Conservation (phyloP, 257 asterid species). For the Vinca minor region DNA sequence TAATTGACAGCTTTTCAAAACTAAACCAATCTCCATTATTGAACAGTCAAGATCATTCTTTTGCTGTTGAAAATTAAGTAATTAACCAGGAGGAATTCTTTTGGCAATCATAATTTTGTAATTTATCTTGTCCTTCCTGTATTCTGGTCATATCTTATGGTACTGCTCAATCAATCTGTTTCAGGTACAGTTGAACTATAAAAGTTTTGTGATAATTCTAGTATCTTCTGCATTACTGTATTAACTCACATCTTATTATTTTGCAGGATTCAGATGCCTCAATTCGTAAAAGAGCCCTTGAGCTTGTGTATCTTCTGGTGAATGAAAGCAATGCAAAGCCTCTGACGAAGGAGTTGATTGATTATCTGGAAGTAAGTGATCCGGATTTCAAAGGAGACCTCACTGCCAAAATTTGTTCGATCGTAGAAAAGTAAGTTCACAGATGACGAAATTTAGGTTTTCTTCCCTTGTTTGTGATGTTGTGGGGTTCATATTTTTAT, state of each 20-base stretch:
- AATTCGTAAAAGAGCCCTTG: slow-evolving; percentile 93
- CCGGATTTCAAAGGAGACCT: slow-evolving; percentile 88
- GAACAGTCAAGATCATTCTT: not conserved
- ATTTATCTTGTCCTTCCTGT: not conserved
- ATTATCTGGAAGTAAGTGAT: slow-evolving; percentile 83
- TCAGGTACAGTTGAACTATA: not conserved
- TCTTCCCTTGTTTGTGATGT: not conserved
- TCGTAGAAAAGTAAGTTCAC: slow-evolving; percentile 85
- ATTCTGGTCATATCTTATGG: not conserved
- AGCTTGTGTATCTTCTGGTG: slow-evolving; percentile 80
- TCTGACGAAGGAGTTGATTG: slow-evolving; percentile 84
- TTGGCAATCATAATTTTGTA: not conserved
- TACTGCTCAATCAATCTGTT: not conserved
- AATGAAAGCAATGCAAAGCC: slow-evolving; percentile 85
- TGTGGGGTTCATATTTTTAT: slow-evolving; percentile 4
- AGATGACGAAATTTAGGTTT: not conserved
- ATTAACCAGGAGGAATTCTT: not conserved
- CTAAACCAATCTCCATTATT: not conserved
- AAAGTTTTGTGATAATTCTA: not conserved
- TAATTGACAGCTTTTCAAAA: not conserved
- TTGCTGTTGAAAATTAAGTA: not conserved
- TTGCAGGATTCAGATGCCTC: slow-evolving; percentile 99
- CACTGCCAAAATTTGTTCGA: slow-evolving; percentile 85
- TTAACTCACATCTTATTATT: slow-evolving; percentile 17
- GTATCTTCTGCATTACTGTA: not conserved